Conservation (phyloP, 345 rosid genomes). For the Zanthoxylum bungeanum region DNA sequence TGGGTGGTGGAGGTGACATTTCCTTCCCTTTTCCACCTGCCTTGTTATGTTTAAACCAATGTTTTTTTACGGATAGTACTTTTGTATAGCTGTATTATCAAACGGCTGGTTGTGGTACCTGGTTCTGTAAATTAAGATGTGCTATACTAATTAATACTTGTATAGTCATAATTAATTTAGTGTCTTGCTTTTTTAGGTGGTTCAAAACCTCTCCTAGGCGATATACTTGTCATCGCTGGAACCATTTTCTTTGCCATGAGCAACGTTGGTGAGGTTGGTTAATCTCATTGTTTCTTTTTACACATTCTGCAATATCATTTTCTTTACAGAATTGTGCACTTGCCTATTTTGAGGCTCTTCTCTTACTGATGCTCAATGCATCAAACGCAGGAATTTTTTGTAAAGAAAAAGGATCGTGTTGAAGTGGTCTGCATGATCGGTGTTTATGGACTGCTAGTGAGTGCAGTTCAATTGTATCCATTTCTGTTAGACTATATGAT, state of each 20-base stretch:
- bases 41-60: not conserved
- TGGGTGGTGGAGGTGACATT: constrained; percentile 51
- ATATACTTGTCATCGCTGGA: constrained; percentile 11
- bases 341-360: not conserved
- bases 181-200: constrained; percentile 11
- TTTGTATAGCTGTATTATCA: not conserved
- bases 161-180: not conserved
- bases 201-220: constrained; percentile 13
- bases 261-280: constrained; percentile 28
- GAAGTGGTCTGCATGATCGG: constrained; percentile 59
- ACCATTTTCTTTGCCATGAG: constrained; percentile 17
- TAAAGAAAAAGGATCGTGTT: constrained; percentile 44
- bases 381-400: constrained; percentile 52
- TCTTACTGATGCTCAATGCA: not conserved
- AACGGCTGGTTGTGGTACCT: not conserved
- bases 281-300: not conserved
- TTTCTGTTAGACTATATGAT: not conserved
- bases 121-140: not conserved
- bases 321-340: not conserved
- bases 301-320: not conserved
- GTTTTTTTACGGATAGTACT: not conserved
- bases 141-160: not conserved
- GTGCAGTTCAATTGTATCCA: constrained; percentile 49
- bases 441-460: constrained; percentile 42
- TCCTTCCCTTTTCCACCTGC: not conserved